phyloP scores from a whole-genome alignment of 2,329 filamentous ascomycete genomes.

The Talaromyces atroroseus region DNA sequence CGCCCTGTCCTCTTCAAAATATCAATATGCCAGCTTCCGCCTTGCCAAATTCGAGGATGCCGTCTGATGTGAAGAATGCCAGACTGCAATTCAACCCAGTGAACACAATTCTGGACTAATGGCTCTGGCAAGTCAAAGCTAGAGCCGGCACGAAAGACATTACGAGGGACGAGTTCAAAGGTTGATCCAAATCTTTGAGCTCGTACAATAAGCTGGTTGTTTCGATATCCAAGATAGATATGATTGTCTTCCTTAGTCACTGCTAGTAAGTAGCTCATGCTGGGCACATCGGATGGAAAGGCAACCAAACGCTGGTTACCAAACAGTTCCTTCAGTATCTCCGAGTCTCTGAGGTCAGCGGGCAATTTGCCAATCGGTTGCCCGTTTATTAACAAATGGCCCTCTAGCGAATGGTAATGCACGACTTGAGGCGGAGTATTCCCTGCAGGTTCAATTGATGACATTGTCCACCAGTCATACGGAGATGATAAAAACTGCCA shows the following conservation, averaged over 20 bases:
- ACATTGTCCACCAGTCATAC: constrained; percentile 30
- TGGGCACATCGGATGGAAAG: constrained; percentile 47
- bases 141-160: not conserved
- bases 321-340: constrained; percentile 48
- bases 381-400: constrained; percentile 47
- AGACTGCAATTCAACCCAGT: constrained; percentile 53
- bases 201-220: constrained; percentile 39
- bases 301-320: constrained; percentile 48
- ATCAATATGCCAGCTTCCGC: not conserved
- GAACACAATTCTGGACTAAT: constrained; percentile 49
- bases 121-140: constrained; percentile 47
- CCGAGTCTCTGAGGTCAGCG: constrained; percentile 41
- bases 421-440: constrained; percentile 31
- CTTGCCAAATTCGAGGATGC: constrained; percentile 17
- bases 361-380: constrained; percentile 51
- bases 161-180: not conserved
- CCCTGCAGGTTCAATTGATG: constrained; percentile 25
- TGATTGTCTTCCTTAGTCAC: constrained; percentile 33
- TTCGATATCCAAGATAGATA: constrained; percentile 52
- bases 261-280: constrained; percentile 50
- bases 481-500: no score
- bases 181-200: constrained; percentile 32
- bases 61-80: constrained; percentile 50
- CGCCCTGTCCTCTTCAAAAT: not conserved
- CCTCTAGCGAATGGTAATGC: constrained; percentile 44